A percentile compares a stretch with the other conserved stretches of the same genome.
Evolutionary conservation across 176 grass and related monocot species (phyloP).

Genomic region (Otatea glauca): DNA sequence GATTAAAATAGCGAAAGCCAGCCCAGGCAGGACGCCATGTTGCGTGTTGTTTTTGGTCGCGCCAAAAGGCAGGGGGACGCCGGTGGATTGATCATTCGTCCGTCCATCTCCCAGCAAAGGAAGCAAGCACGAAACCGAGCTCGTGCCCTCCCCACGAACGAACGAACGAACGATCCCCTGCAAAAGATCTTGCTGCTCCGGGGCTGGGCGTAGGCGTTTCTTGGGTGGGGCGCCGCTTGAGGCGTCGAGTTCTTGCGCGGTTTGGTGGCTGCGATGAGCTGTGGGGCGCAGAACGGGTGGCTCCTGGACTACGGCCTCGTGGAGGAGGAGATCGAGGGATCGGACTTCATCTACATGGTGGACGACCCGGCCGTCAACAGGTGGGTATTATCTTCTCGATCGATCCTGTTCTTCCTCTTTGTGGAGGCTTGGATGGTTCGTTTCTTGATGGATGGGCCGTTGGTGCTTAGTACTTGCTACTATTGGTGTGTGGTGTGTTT

Average conservation of each 20-base stretch:
- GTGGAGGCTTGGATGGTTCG: not conserved
- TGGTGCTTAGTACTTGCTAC: not conserved
- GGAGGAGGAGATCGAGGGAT: constrained; percentile 64
- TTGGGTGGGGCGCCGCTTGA: too few relatives aligned
- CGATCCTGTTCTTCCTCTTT: not conserved
- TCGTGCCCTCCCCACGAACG: constrained; percentile 32
- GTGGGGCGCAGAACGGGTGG: constrained; percentile 56
- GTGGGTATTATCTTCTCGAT: constrained; percentile 22
- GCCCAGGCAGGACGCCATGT: not conserved
- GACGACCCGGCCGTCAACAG: constrained; percentile 70
- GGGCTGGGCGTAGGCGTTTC: not conserved
- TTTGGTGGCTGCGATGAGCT: constrained; percentile 35
- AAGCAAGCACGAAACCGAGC: not conserved
- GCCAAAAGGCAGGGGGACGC: not conserved
- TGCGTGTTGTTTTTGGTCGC: constrained; percentile 42
- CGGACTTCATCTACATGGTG: constrained; percentile 75
- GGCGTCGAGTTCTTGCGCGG: not conserved
- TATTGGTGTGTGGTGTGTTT: not conserved
- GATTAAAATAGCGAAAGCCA: too few relatives aligned
- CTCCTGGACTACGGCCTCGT: constrained; percentile 72
- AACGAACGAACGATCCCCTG: not conserved
- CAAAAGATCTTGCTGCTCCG: not conserved
- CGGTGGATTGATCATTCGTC: not conserved
- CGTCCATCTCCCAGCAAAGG: not conserved
- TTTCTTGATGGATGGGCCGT: not conserved